Evolutionary conservation across 106 monocot species (phyloP), one percentile per base, ranked within the genome.

Genomic region (Posidonia australis): DNA sequence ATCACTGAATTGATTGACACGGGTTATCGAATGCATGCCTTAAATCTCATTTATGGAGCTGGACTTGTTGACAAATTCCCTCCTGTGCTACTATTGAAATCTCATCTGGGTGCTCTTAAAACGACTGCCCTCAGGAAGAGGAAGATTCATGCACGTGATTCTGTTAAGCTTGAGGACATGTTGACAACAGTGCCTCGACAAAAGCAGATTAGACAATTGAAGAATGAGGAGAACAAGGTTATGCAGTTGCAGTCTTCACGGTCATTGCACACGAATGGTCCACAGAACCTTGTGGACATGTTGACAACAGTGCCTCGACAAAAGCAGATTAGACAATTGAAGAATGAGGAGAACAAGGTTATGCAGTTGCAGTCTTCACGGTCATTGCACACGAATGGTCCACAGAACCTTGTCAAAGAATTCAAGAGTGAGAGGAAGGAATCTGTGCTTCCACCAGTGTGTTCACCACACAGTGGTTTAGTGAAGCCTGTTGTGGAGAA

Each of bases 11-110:
- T 93, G 48, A 83, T 93, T 55, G 46, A 61, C 10, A 89, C 86
- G 64, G 83, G 83, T 25, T 82, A 81, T 41, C 78, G 79, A 61
- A 78, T 86, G 22, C 85, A 88, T 67, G 93, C 93, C 43, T 72
- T 93, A 64, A 83, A 85, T 76, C 89, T 85, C 71, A 78, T 82
- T 28, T 88, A 77, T 69, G 85, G 89, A 60, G 67, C 88, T 75
- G 85, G 88, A 51, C 83, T 93, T 32, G 72, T 77, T 64, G 79
- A 85, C 43, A 85, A 89, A 68, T 93, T 81, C 44, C 85, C 83
- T 9, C 75, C 86, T 43, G 79, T 86, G 51, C 81, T 83, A 13
- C 75, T 93, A 13, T 64, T 93, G 67, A 85, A 86, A 72, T 76
- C 89, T 55, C 86, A 71, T 63, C 64, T 93, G 26, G 62, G 73